Evolutionary conservation across 441 rosid genomes (phyloP).

Genomic region (Mallotus repandus): DNA sequence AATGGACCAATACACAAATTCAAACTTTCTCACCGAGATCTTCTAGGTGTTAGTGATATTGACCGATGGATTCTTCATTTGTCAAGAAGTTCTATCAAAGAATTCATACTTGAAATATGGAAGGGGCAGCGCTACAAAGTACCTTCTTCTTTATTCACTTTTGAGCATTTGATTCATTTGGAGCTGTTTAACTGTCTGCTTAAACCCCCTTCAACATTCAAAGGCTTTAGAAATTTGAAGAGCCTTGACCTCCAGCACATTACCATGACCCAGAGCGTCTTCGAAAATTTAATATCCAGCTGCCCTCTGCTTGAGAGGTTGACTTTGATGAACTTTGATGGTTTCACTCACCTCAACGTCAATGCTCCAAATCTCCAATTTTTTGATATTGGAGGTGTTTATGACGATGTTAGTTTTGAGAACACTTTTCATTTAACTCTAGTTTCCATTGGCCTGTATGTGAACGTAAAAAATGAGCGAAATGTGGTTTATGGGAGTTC

Average conservation of each 20-base stretch:
- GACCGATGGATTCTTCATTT: conserved; percentile 69
- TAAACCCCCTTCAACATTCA: conserved; percentile 50
- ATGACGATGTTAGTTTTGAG: conserved; percentile 53
- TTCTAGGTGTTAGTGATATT: conserved; percentile 58
- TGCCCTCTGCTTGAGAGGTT: conserved; percentile 63
- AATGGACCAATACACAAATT: conserved; percentile 57
- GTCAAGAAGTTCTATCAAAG: conserved; percentile 54
- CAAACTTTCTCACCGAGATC: conserved; percentile 73
- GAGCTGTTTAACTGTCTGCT: conserved; percentile 72
- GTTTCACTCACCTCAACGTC: conserved; percentile 55
- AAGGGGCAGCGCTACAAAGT: conserved; percentile 65
- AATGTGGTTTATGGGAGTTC: conserved; percentile 29
- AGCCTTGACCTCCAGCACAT: conserved; percentile 77
- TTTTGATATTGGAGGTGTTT: conserved; percentile 64
- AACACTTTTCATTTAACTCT: conserved; percentile 48
- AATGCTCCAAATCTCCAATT: conserved; percentile 67
- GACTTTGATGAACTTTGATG: conserved; percentile 73
- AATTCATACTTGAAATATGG: conserved; percentile 72
- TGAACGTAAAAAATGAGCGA: conserved; percentile 38
- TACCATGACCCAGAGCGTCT: conserved; percentile 54
- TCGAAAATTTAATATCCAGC: conserved; percentile 54
- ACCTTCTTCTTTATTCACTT: conserved; percentile 55
- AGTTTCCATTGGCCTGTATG: conserved; percentile 62
- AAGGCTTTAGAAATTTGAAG: conserved; percentile 61
- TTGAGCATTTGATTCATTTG: conserved; percentile 53